Conservation (phyloP, 2,329 filamentous ascomycete species). For the Fusarium keratoplasticum region DNA sequence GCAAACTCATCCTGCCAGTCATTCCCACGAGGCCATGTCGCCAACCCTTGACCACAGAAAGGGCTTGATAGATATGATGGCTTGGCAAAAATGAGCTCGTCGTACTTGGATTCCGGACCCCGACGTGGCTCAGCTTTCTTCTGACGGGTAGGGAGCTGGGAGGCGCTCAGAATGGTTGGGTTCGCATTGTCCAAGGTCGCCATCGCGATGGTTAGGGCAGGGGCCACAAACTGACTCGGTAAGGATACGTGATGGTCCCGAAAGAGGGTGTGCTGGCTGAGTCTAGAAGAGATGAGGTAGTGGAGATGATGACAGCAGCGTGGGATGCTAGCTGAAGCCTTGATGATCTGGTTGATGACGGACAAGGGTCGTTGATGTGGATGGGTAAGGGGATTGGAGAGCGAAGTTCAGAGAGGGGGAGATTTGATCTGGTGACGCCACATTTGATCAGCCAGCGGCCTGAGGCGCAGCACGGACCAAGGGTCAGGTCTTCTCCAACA, state of each 20-base stretch:
- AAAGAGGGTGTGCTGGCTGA: background rate
- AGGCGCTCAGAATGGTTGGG: slow-evolving; percentile 88
- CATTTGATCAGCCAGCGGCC: slow-evolving; percentile 34
- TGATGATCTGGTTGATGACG: slow-evolving; percentile 24
- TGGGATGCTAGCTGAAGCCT: slow-evolving; percentile 23
- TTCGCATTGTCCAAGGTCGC: slow-evolving; percentile 79
- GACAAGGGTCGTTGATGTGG: slow-evolving; percentile 27
- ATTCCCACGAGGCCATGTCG: slow-evolving; percentile 48
- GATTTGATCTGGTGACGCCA: slow-evolving; percentile 37
- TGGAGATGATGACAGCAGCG: slow-evolving; percentile 33
- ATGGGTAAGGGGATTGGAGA: slow-evolving; percentile 28
- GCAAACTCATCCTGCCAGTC: slow-evolving; percentile 68
- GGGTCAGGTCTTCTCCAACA: background rate
- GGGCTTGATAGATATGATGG: slow-evolving; percentile 57
- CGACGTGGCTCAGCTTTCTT: slow-evolving; percentile 60
- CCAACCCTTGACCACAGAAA: slow-evolving; percentile 52
- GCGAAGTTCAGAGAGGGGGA: slow-evolving; percentile 34
- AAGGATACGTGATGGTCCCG: slow-evolving; percentile 22
- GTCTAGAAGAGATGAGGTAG: slow-evolving; percentile 26
- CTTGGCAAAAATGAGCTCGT: slow-evolving; percentile 59
- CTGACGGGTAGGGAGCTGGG: slow-evolving; percentile 86
- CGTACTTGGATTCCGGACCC: slow-evolving; percentile 61
- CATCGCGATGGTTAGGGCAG: slow-evolving; percentile 29
- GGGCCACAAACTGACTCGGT: slow-evolving; percentile 21
- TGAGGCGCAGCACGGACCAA: slow-evolving; percentile 39